Evolutionary conservation across 805 yeast genomes (phyloP).

Genomic region (Dipodascus geniculatus): DNA sequence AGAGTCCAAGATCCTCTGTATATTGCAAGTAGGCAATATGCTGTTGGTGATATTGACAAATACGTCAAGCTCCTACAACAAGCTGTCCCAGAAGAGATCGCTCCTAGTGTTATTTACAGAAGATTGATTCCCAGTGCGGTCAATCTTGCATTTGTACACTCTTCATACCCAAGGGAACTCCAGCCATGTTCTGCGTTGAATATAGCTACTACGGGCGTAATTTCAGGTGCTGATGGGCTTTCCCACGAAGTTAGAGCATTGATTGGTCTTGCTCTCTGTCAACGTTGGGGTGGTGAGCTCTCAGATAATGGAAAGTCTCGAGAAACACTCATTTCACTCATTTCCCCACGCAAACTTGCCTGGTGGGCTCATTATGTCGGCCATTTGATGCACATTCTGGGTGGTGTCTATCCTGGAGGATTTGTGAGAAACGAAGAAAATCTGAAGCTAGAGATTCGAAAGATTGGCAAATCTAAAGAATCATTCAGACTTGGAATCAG

Average conservation of each 20-base stretch:
- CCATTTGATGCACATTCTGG: slow-evolving; percentile 61
- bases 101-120: slow-evolving; percentile 45
- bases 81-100: slow-evolving; percentile 43
- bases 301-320: slow-evolving; percentile 35
- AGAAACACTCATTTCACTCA: slow-evolving; percentile 17
- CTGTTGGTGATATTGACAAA: slow-evolving; percentile 49
- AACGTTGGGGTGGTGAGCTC: slow-evolving; percentile 73
- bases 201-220: slow-evolving; percentile 61
- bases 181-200: slow-evolving; percentile 66
- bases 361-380: slow-evolving; percentile 73
- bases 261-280: slow-evolving; percentile 62
- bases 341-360: slow-evolving; percentile 31
- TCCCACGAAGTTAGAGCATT: slow-evolving; percentile 62
- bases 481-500: slow-evolving; percentile 17
- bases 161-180: slow-evolving; percentile 63
- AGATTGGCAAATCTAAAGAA: slow-evolving; percentile 8
- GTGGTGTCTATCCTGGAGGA: slow-evolving; percentile 77
- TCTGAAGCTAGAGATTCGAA: slow-evolving; percentile 13
- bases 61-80: slow-evolving; percentile 42
- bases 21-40: slow-evolving; percentile 60
- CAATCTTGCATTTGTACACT: slow-evolving; percentile 64
- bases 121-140: slow-evolving; percentile 62
- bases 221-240: slow-evolving; percentile 66
- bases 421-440: slow-evolving; percentile 41
- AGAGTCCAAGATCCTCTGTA: slow-evolving; percentile 57